These are phyloP conservation scores for Candida schatavii DNA, from an alignment of 805 yeast species.

Conservation along the genomic window DNA sequence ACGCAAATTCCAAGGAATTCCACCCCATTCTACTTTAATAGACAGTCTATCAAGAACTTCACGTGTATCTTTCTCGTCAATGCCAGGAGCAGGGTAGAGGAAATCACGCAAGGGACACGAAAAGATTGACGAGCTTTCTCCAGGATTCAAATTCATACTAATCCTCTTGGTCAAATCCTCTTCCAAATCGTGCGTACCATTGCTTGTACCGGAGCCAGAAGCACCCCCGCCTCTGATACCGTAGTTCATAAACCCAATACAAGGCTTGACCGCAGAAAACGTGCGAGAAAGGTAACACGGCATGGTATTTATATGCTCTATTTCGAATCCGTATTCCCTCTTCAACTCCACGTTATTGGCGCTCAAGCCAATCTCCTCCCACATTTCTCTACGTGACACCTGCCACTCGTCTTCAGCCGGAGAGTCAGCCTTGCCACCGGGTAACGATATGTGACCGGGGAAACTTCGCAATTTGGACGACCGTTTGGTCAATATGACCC, in stretches of 20 bases:
- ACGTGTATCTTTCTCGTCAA: slow-evolving; percentile 11
- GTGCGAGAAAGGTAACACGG: slow-evolving; percentile 85
- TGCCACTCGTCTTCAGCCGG: slow-evolving; percentile 64
- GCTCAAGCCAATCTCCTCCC: slow-evolving; percentile 81
- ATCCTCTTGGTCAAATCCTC: slow-evolving; percentile 24
- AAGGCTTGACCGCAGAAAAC: slow-evolving; percentile 78
- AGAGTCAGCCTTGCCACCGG: slow-evolving; percentile 88
- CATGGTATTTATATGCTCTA: slow-evolving; percentile 59
- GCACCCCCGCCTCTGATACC: slow-evolving; percentile 9
- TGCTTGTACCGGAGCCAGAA: not conserved
- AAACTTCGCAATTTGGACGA: slow-evolving; percentile 66
- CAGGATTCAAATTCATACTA: slow-evolving; percentile 61
- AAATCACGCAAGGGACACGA: slow-evolving; percentile 69
- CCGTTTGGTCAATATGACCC: slow-evolving; percentile 78
- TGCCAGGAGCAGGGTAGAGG: slow-evolving; percentile 24
- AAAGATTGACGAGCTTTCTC: slow-evolving; percentile 70
- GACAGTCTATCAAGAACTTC: slow-evolving; percentile 33
- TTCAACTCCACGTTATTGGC: slow-evolving; percentile 43
- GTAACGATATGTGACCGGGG: slow-evolving; percentile 88
- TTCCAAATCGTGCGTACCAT: slow-evolving; percentile 15
- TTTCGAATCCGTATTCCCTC: slow-evolving; percentile 47
- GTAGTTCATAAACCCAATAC: slow-evolving; percentile 61
- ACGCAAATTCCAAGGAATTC: slow-evolving; percentile 62
- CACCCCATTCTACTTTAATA: slow-evolving; percentile 61
- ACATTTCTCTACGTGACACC: slow-evolving; percentile 78